These are phyloP conservation scores for Anisogramma anomala DNA, from an alignment of 2,329 filamentous ascomycete species.

Conservation along the genomic window DNA sequence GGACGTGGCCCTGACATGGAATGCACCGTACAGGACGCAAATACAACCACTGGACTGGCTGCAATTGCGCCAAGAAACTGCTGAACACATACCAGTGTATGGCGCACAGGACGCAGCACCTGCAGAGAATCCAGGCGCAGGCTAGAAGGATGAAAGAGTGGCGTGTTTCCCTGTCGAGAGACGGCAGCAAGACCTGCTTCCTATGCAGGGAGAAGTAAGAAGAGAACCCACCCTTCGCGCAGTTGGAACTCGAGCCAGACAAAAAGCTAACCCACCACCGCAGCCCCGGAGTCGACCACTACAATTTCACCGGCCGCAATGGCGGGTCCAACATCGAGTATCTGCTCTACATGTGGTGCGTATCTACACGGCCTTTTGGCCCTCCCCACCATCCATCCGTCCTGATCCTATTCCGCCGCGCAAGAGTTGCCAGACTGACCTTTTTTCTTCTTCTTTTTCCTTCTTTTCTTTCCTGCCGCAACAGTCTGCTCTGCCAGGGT, in stretches of 20 bases:
- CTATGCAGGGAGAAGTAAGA: not conserved
- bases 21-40: not conserved
- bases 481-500: not conserved
- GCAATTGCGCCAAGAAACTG: not conserved
- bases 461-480: not conserved
- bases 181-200: not conserved
- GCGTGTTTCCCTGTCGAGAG: not conserved
- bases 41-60: not conserved
- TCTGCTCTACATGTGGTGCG: not conserved
- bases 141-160: not conserved
- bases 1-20: not conserved
- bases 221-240: too few relatives aligned
- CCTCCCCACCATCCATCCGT: too few relatives aligned
- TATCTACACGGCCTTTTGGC: too few relatives aligned
- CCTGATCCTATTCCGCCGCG: too few relatives aligned
- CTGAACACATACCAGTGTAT: not conserved
- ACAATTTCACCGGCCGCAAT: not conserved
- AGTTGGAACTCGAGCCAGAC: not conserved
- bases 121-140: not conserved
- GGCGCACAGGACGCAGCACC: not conserved
- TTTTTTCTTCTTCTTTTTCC: too few relatives aligned
- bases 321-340: not conserved
- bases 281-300: conserved; percentile 1
- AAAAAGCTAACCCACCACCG: not conserved
- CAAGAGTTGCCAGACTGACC: too few relatives aligned